Evolutionary conservation across 306 rosid genomes (phyloP).

Genomic region (Quercus alba): DNA sequence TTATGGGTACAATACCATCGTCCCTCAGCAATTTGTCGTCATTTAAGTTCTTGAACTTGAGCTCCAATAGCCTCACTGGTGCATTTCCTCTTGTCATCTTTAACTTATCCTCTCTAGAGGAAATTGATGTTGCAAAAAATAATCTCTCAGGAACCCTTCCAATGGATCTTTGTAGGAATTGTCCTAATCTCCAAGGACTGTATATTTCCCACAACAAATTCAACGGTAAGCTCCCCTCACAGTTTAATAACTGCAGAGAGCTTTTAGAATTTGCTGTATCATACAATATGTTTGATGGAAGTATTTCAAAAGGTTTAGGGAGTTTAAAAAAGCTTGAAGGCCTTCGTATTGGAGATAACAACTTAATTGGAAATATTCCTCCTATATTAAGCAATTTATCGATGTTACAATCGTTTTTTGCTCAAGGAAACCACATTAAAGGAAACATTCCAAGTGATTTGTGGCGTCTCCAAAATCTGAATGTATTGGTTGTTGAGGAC

Average conservation of each 20-base stretch:
- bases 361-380: background rate
- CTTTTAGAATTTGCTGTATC: background rate
- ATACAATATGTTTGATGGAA: background rate
- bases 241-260: background rate
- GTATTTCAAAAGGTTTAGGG: background rate
- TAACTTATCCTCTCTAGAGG: background rate
- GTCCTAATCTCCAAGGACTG: background rate
- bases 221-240: background rate
- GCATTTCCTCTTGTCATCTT: background rate
- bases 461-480: background rate
- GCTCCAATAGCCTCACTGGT: background rate
- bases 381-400: background rate
- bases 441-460: background rate
- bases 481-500: fast-evolving
- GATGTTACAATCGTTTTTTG: background rate
- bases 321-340: background rate
- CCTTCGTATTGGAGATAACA: background rate
- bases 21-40: background rate
- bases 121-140: fast-evolving
- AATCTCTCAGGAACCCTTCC: background rate
- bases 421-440: fast-evolving
- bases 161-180: background rate
- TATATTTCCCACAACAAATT: fast-evolving
- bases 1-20: background rate
- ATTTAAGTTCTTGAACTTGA: fast-evolving